These are phyloP conservation scores for Vicia faba DNA, from an alignment of 306 rosid genomes.

Conservation along the genomic window DNA sequence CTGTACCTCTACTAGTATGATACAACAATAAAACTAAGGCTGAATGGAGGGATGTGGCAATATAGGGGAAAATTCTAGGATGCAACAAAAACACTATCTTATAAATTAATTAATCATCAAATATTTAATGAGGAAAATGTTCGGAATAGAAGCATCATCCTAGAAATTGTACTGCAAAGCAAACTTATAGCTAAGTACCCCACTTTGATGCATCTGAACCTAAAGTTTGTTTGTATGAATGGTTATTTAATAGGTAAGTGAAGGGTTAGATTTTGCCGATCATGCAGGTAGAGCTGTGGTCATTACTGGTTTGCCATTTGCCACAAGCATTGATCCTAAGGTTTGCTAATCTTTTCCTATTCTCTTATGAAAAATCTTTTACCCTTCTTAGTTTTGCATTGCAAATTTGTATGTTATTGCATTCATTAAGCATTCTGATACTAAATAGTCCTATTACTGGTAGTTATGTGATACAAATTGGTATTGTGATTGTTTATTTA, in stretches of 20 bases:
- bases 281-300: constrained; percentile 96
- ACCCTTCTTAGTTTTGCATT: constrained; percentile 24
- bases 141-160: constrained; percentile 19
- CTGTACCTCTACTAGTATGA: constrained; percentile 21
- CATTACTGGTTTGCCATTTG: constrained; percentile 88
- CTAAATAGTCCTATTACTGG: constrained; percentile 18
- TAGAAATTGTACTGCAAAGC: constrained; percentile 31
- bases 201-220: constrained; percentile 23
- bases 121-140: constrained; percentile 21
- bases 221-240: constrained; percentile 27
- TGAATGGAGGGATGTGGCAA: background rate
- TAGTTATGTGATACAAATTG: background rate
- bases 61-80: constrained; percentile 16
- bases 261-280: constrained; percentile 97
- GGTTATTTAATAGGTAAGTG: constrained; percentile 72
- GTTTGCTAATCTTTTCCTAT: constrained; percentile 45
- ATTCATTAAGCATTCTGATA: constrained; percentile 15
- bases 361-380: constrained; percentile 4
- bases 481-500: too few relatives aligned
- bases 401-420: constrained; percentile 27
- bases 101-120: constrained; percentile 18
- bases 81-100: background rate
- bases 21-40: constrained; percentile 9
- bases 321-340: constrained; percentile 86
- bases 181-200: constrained; percentile 26